Conservation (phyloP, 2,329 filamentous ascomycete species). For the Cadophora sp. region DNA sequence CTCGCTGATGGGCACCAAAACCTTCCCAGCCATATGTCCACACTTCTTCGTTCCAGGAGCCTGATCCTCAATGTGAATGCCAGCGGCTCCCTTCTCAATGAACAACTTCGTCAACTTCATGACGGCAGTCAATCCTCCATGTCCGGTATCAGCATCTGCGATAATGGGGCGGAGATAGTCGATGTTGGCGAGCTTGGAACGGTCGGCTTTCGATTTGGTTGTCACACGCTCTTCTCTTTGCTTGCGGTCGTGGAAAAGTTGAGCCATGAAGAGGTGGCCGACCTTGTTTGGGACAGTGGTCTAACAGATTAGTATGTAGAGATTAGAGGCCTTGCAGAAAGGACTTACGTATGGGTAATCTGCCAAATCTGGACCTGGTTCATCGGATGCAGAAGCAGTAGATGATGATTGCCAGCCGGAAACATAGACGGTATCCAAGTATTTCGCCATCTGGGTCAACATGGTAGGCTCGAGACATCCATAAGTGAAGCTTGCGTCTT, state of each 20-base stretch:
- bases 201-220: conserved; percentile 70
- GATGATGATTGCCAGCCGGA: conserved; percentile 99
- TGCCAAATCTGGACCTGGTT: conserved; percentile 96
- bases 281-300: conserved; percentile 99
- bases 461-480: conserved; percentile 97
- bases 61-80: conserved; percentile 99
- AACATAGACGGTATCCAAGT: conserved; percentile 97
- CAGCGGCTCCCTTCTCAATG: conserved; percentile 93
- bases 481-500: conserved; percentile 91
- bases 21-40: conserved; percentile 99
- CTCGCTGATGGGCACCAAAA: conserved; percentile 94
- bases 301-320: conserved; percentile 51
- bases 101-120: conserved; percentile 99
- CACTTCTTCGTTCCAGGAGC: conserved; percentile 99
- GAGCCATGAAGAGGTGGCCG: conserved; percentile 95
- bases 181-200: conserved; percentile 76
- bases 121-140: conserved; percentile 95
- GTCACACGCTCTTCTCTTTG: conserved; percentile 93
- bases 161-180: conserved; percentile 97
- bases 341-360: conserved; percentile 87
- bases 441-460: conserved; percentile 99
- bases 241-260: conserved; percentile 99
- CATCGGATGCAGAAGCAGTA: conserved; percentile 91
- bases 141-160: conserved; percentile 95
- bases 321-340: background rate